These are phyloP conservation scores for Cetraspora pellucida DNA, from an alignment of 192 early-diverging fungal genomes.

Conservation along the genomic window DNA sequence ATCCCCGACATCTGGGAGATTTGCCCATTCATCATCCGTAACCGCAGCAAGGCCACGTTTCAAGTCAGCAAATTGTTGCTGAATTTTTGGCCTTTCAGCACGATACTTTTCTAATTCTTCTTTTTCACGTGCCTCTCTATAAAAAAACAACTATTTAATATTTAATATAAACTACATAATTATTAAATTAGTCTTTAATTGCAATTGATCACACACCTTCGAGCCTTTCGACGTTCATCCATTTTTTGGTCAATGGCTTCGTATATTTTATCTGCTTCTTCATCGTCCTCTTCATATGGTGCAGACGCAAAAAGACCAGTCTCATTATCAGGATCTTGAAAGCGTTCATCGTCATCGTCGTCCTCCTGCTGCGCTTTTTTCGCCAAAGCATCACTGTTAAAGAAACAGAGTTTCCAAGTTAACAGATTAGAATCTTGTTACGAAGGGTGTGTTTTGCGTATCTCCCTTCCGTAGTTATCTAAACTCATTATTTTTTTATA, in stretches of 20 bases:
- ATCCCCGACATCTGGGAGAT: slow-evolving; percentile 78
- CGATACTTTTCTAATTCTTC: slow-evolving; percentile 68
- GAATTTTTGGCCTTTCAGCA: slow-evolving; percentile 77
- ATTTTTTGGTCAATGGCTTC: slow-evolving; percentile 86
- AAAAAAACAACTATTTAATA: background rate
- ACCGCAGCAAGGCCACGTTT: slow-evolving; percentile 81
- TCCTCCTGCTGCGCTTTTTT: slow-evolving; percentile 58
- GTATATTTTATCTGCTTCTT: slow-evolving; percentile 95
- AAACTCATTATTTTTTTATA: too few species aligned
- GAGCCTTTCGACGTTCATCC: slow-evolving; percentile 78
- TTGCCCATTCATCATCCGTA: slow-evolving; percentile 86
- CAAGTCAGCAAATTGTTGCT: slow-evolving; percentile 87
- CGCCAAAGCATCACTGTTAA: slow-evolving; percentile 40
- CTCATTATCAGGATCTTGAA: slow-evolving; percentile 93
- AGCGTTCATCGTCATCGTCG: slow-evolving; percentile 74
- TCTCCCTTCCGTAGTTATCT: too few species aligned
- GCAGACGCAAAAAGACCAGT: slow-evolving; percentile 83
- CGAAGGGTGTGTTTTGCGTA: too few species aligned
- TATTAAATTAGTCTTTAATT: too few species aligned
- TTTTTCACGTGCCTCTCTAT: slow-evolving; percentile 72
- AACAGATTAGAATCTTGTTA: too few species aligned
- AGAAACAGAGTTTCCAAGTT: background rate
- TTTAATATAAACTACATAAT: too few species aligned
- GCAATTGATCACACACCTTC: slow-evolving; percentile 42
- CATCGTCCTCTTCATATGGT: slow-evolving; percentile 95